phyloP scores from a whole-genome alignment of 768 basidiomycete species.

The Pisolithus tinctorius region DNA sequence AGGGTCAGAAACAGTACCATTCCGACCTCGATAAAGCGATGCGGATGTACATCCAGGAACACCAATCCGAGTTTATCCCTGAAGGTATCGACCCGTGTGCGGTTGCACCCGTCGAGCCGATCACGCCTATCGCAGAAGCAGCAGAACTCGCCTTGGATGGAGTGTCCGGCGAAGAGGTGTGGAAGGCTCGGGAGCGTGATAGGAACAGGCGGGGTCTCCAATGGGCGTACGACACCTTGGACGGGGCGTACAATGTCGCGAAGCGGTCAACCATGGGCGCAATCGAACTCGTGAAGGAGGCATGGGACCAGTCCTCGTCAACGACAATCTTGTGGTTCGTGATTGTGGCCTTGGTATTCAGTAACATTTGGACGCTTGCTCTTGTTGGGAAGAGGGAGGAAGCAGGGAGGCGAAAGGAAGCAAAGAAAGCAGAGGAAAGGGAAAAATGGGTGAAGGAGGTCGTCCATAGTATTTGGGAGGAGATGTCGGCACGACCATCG shows the following conservation, averaged over 20 bases:
- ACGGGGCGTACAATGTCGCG: conserved; percentile 68
- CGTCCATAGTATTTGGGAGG: conserved; percentile 67
- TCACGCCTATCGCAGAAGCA: conserved; percentile 18
- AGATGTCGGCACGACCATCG: conserved; percentile 36
- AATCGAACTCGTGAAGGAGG: conserved; percentile 70
- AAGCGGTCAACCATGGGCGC: conserved; percentile 63
- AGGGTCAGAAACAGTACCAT: conserved; percentile 88
- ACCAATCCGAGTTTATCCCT: conserved; percentile 84
- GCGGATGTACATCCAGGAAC: conserved; percentile 82
- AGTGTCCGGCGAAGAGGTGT: conserved; percentile 9
- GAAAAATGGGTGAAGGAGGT: conserved; percentile 73
- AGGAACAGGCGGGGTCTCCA: conserved; percentile 69
- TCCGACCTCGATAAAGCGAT: conserved; percentile 76
- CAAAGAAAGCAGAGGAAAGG: conserved; percentile 54
- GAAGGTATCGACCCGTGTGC: conserved; percentile 63
- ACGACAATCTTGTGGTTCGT: conserved; percentile 69
- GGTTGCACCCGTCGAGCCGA: conserved; percentile 41
- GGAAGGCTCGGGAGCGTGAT: conserved; percentile 58
- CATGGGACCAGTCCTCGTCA: conserved; percentile 70
- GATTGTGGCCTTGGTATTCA: conserved; percentile 65
- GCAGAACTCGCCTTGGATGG: conserved; percentile 7
- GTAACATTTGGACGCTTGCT: conserved; percentile 67
- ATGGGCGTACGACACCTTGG: conserved; percentile 86
- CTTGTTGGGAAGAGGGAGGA: conserved; percentile 44
- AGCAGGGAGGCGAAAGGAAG: conserved; percentile 37